Evolutionary conservation across 1,284 basidiomycete species (phyloP).

Genomic region (Rhodotorula sp.): DNA sequence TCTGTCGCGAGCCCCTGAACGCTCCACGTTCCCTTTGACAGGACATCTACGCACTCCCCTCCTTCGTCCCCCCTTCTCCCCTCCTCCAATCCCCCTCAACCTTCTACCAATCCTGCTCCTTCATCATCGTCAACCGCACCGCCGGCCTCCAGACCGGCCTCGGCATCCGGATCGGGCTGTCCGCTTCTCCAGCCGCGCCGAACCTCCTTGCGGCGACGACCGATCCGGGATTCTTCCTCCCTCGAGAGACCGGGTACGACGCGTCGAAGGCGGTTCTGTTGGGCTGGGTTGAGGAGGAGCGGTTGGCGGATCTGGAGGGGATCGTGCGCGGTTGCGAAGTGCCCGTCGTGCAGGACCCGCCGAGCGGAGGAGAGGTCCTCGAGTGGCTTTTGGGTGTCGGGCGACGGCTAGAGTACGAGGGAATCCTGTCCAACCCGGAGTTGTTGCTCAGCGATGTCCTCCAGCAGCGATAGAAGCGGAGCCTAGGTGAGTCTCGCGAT

Average conservation of each 20-base stretch:
- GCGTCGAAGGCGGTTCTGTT: slow-evolving; percentile 28
- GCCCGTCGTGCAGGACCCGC: slow-evolving; percentile 14
- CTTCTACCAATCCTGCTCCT: slow-evolving; percentile 29
- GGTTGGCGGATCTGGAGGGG: slow-evolving; percentile 22
- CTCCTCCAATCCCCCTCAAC: slow-evolving; percentile 14
- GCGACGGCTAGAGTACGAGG: slow-evolving; percentile 32
- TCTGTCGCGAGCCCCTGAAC: too few relatives aligned
- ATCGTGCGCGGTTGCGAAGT: slow-evolving; percentile 22
- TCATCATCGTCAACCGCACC: slow-evolving; percentile 37
- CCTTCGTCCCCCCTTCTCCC: slow-evolving; percentile 16
- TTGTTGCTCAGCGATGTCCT: slow-evolving; percentile 31
- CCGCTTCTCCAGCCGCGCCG: background rate
- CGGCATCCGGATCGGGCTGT: slow-evolving; percentile 31
- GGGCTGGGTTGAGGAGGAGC: slow-evolving; percentile 39
- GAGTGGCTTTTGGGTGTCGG: slow-evolving; percentile 35
- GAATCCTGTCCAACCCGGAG: slow-evolving; percentile 32
- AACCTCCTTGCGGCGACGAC: background rate
- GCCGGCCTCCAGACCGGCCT: slow-evolving; percentile 34
- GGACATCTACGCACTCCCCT: slow-evolving; percentile 40
- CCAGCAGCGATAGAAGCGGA: slow-evolving; percentile 5
- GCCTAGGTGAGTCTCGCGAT: background rate
- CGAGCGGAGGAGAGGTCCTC: slow-evolving; percentile 28
- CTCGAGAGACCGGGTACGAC: slow-evolving; percentile 32
- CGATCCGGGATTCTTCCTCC: slow-evolving; percentile 35
- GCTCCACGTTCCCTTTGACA: background rate